A percentile compares a stretch with the other conserved stretches of the same genome.
phyloP scores from a whole-genome alignment of 768 basidiomycete species.

The Lactifluus subvellereus region DNA sequence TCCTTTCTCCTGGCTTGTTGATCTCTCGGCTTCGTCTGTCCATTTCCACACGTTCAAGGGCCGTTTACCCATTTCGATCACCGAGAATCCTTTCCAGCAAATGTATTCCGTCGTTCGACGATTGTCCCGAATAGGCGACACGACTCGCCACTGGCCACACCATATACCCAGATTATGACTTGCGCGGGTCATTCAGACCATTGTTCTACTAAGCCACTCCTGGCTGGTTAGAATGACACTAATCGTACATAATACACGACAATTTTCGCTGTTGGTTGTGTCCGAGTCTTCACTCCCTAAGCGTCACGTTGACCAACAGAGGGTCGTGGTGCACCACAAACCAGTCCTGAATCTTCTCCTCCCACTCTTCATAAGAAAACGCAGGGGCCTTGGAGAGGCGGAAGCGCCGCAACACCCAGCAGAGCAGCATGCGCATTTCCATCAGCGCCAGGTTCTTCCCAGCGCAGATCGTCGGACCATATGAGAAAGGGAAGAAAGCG shows the following conservation, averaged over 20 bases:
- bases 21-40: too few relatives aligned
- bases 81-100: too few relatives aligned
- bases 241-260: background rate
- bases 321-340: slow-evolving; percentile 15
- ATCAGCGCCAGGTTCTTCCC: slow-evolving; percentile 40
- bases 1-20: too few relatives aligned
- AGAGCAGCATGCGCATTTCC: slow-evolving; percentile 39
- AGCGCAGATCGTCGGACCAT: slow-evolving; percentile 39
- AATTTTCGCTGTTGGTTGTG: background rate
- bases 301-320: background rate
- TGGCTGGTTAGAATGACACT: background rate
- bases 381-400: slow-evolving; percentile 22
- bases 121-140: too few relatives aligned
- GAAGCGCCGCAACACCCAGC: slow-evolving; percentile 35
- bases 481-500: slow-evolving; percentile 42
- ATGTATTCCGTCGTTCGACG: too few relatives aligned
- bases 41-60: too few relatives aligned
- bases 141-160: too few relatives aligned
- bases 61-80: too few relatives aligned
- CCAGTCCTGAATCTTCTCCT: slow-evolving; percentile 10
- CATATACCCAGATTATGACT: too few relatives aligned
- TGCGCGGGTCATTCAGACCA: too few relatives aligned
- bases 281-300: slow-evolving; percentile 1
- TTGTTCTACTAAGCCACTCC: too few relatives aligned
- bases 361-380: slow-evolving; percentile 11